phyloP scores from a whole-genome alignment of 2,329 filamentous ascomycete species.

The Aspergillus hiratsukae region DNA sequence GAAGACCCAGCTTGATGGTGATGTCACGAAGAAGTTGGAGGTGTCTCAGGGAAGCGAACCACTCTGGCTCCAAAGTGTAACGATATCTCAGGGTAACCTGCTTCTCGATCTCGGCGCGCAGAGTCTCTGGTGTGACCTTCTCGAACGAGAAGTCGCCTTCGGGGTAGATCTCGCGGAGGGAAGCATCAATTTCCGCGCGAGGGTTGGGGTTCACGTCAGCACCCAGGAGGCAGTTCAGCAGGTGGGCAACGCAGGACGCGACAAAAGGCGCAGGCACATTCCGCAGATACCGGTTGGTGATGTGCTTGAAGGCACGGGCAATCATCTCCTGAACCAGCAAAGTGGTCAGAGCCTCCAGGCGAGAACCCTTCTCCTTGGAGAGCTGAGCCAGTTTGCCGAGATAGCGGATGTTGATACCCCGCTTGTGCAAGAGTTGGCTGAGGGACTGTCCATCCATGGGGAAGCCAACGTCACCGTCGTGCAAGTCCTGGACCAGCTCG shows the following conservation, averaged over 20 bases:
- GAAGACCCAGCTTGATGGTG: slow-evolving; percentile 81
- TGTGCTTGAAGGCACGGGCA: slow-evolving; percentile 91
- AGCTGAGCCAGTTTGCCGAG: slow-evolving; percentile 76
- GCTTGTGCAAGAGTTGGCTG: slow-evolving; percentile 84
- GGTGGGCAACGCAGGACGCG: slow-evolving; percentile 74
- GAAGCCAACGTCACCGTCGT: slow-evolving; percentile 90
- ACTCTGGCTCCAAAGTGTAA: slow-evolving; percentile 64
- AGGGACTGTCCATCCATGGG: slow-evolving; percentile 97
- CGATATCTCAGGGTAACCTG: slow-evolving; percentile 73
- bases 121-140: slow-evolving; percentile 66
- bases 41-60: slow-evolving; percentile 64
- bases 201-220: slow-evolving; percentile 71
- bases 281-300: slow-evolving; percentile 72
- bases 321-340: slow-evolving; percentile 90
- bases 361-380: slow-evolving; percentile 61
- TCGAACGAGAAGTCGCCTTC: slow-evolving; percentile 80
- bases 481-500: slow-evolving; percentile 78
- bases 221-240: slow-evolving; percentile 91
- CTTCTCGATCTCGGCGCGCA: slow-evolving; percentile 65
- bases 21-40: slow-evolving; percentile 86
- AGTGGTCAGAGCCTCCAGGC: slow-evolving; percentile 70
- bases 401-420: slow-evolving; percentile 94
- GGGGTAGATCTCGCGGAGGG: slow-evolving; percentile 69
- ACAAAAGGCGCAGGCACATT: slow-evolving; percentile 74
- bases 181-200: slow-evolving; percentile 68